Evolutionary conservation across 345 rosid species (phyloP).

Genomic region (Sonneratia alba): DNA sequence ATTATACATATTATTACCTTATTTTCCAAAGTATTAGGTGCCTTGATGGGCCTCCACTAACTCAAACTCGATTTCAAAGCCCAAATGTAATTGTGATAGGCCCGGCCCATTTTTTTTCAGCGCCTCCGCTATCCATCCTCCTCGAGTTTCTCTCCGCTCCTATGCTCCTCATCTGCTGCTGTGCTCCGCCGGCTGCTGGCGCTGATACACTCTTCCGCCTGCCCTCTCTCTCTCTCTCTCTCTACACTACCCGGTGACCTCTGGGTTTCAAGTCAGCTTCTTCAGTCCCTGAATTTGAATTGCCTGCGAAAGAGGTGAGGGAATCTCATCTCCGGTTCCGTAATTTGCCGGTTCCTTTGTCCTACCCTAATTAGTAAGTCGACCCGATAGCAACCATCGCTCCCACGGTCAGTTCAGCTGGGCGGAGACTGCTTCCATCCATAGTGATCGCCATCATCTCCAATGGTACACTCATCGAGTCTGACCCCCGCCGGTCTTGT

Average conservation of each 20-base stretch:
- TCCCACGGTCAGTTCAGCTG: neutral
- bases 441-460: neutral
- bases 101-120: neutral
- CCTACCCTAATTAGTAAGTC: neutral
- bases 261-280: neutral
- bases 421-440: neutral
- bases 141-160: neutral
- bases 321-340: neutral
- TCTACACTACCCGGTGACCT: neutral
- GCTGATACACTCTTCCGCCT: neutral
- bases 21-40: too few relatives aligned
- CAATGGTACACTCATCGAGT: conserved; percentile 38
- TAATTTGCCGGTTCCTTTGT: neutral
- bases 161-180: neutral
- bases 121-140: neutral
- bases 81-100: neutral
- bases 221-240: neutral
- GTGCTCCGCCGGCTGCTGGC: neutral
- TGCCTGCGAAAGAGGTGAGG: neutral
- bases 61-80: too few relatives aligned
- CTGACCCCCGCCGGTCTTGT: conserved; percentile 21
- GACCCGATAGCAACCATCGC: neutral
- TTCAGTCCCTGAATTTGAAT: neutral
- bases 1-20: too few relatives aligned
- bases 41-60: too few relatives aligned